phyloP scores from a whole-genome alignment of 2,329 filamentous ascomycete species.

The Rhytidhysteron rufulum region DNA sequence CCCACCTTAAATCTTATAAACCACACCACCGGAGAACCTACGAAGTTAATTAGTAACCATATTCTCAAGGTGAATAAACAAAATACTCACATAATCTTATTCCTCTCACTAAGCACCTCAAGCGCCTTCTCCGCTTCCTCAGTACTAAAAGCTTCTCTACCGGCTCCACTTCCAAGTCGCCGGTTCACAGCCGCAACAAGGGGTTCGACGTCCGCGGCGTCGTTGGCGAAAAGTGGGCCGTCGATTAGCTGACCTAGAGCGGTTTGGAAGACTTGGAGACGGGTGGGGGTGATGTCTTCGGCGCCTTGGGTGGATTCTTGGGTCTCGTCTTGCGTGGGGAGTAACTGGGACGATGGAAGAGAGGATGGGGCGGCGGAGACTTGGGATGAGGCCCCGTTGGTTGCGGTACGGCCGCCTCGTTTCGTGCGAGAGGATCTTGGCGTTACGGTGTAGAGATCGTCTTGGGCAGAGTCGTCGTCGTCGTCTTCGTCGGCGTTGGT shows the following conservation, averaged over 20 bases:
- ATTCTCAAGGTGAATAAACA: neutral
- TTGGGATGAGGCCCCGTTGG: constrained; percentile 48
- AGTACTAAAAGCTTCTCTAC: constrained; percentile 60
- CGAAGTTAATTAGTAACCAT: constrained; percentile 1
- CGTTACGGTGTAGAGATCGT: constrained; percentile 53
- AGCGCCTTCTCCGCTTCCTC: constrained; percentile 75
- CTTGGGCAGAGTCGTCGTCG: constrained; percentile 52
- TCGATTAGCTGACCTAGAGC: constrained; percentile 80
- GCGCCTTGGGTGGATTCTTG: constrained; percentile 26
- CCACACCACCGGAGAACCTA: constrained; percentile 40
- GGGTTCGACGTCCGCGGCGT: constrained; percentile 70
- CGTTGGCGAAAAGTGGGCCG: constrained; percentile 79
- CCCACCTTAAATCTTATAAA: constrained; percentile 47
- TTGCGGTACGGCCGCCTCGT: constrained; percentile 44
- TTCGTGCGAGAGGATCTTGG: constrained; percentile 43
- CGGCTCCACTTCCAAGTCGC: constrained; percentile 57
- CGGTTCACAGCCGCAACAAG: constrained; percentile 78
- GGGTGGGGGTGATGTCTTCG: constrained; percentile 55
- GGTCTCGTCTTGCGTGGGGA: constrained; percentile 47
- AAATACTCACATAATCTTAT: constrained; percentile 82
- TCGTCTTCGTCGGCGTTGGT: constrained; percentile 36
- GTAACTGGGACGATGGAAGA: constrained; percentile 68
- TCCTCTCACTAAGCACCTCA: constrained; percentile 72
- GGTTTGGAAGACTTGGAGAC: constrained; percentile 72
- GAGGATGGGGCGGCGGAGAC: constrained; percentile 79